Evolutionary conservation across 257 asterid genomes (phyloP).

Genomic region (Haberlea rhodopensis): DNA sequence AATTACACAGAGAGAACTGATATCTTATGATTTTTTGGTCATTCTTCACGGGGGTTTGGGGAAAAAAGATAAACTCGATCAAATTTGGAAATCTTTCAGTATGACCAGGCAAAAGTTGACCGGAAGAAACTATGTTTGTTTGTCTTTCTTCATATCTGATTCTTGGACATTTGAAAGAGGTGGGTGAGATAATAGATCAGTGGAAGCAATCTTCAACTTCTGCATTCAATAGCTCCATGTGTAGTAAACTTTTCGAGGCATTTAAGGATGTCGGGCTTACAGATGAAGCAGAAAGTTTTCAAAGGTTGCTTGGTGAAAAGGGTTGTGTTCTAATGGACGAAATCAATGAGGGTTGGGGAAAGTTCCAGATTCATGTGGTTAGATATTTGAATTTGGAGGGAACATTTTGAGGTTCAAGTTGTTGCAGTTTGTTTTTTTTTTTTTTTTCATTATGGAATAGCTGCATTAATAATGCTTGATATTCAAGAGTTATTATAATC

Average conservation of each 20-base stretch:
- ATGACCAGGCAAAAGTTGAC: conserved; percentile 76
- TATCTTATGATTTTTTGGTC: conserved; percentile 78
- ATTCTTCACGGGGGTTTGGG: conserved; percentile 73
- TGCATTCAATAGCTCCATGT: conserved; percentile 52
- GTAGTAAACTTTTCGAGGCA: conserved; percentile 49
- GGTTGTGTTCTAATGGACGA: conserved; percentile 37
- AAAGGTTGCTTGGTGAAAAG: conserved; percentile 43
- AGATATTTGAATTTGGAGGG: conserved; percentile 13
- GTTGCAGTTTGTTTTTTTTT: neutral
- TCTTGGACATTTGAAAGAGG: conserved; percentile 73
- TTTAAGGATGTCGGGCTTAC: conserved; percentile 52
- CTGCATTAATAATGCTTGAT: neutral
- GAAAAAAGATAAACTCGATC: conserved; percentile 66
- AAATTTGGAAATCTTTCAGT: conserved; percentile 73
- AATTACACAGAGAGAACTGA: conserved; percentile 71
- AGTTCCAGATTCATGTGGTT: neutral
- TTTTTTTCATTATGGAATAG: neutral
- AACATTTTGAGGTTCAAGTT: too few species aligned
- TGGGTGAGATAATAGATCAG: conserved; percentile 59
- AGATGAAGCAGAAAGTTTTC: conserved; percentile 45
- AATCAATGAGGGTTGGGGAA: conserved; percentile 19
- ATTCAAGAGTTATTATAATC: neutral
- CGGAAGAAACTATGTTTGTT: conserved; percentile 58
- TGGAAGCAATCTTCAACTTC: conserved; percentile 76
- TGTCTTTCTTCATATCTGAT: conserved; percentile 71